Conservation (phyloP, 2,329 filamentous ascomycete species). For the Xylaria sp. region DNA sequence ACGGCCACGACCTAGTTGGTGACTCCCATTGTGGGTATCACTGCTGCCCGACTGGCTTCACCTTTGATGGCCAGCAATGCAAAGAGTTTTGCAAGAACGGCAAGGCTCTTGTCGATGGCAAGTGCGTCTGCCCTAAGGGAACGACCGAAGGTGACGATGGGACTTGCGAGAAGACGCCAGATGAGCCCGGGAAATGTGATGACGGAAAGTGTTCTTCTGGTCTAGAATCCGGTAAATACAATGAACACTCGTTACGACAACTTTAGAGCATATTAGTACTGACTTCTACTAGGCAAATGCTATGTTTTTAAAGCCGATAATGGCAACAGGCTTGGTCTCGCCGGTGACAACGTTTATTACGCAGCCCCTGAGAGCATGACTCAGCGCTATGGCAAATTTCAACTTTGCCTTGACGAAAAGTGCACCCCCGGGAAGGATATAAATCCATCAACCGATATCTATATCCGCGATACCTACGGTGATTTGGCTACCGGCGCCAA, state of each 20-base stretch:
- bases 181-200: slow-evolving; percentile 5
- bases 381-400: slow-evolving; percentile 33
- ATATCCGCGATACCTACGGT: slow-evolving; percentile 30
- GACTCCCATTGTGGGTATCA: slow-evolving; percentile 24
- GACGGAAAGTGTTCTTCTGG: slow-evolving; percentile 29
- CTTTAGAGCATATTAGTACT: not conserved
- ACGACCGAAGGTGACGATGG: slow-evolving; percentile 23
- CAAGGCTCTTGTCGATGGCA: slow-evolving; percentile 25
- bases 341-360: slow-evolving; percentile 18
- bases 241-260: not conserved
- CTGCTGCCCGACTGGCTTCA: slow-evolving; percentile 30
- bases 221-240: slow-evolving; percentile 30
- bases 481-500: slow-evolving; percentile 29
- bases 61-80: slow-evolving; percentile 28
- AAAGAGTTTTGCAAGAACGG: slow-evolving; percentile 27
- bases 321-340: slow-evolving; percentile 30
- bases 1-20: slow-evolving; percentile 30
- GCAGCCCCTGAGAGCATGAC: slow-evolving; percentile 22
- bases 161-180: slow-evolving; percentile 23
- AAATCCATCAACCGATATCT: slow-evolving; percentile 28
- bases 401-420: slow-evolving; percentile 30
- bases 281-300: slow-evolving; percentile 25
- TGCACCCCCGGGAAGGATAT: slow-evolving; percentile 12
- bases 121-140: slow-evolving; percentile 30
- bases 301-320: slow-evolving; percentile 29